A percentile compares a stretch with the other conserved stretches of the same genome.
Evolutionary conservation across 2,329 filamentous ascomycete species (phyloP).

Genomic region (Sclerotinia glacialis): DNA sequence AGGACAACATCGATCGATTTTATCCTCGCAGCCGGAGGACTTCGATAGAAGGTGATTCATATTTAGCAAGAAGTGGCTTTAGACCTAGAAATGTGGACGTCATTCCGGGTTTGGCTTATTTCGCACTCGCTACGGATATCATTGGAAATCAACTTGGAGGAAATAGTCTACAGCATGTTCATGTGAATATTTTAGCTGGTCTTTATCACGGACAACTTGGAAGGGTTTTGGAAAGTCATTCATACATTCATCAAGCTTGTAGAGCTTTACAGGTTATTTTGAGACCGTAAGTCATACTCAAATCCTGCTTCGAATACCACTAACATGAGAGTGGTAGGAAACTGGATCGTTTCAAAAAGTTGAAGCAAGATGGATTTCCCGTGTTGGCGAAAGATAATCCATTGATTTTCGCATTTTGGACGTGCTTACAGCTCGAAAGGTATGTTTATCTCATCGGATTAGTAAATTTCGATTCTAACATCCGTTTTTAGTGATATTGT

Average conservation of each 20-base stretch:
- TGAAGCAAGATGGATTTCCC: slow-evolving; percentile 28
- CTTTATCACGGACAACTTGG: slow-evolving; percentile 87
- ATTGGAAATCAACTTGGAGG: slow-evolving; percentile 79
- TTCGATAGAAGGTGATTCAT: slow-evolving; percentile 46
- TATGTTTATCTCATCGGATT: slow-evolving; percentile 41
- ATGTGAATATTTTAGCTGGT: slow-evolving; percentile 79
- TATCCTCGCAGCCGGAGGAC: slow-evolving; percentile 45
- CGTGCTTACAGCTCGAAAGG: slow-evolving; percentile 89
- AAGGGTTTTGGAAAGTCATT: slow-evolving; percentile 79
- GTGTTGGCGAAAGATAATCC: slow-evolving; percentile 53
- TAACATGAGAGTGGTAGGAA: slow-evolving; percentile 32
- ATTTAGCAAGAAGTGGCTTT: slow-evolving; percentile 30
- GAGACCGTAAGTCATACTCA: slow-evolving; percentile 50
- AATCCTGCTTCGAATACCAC: slow-evolving; percentile 8
- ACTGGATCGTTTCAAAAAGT: slow-evolving; percentile 43
- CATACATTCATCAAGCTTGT: slow-evolving; percentile 56
- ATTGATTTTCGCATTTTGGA: slow-evolving; percentile 81
- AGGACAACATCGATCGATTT: slow-evolving; percentile 45
- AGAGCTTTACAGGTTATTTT: slow-evolving; percentile 68
- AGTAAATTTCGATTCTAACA: slow-evolving; percentile 22
- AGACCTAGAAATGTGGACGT: slow-evolving; percentile 68
- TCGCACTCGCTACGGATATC: slow-evolving; percentile 81
- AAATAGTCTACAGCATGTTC: slow-evolving; percentile 77
- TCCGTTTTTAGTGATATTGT: slow-evolving; percentile 74
- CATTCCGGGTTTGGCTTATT: slow-evolving; percentile 87